A percentile compares a stretch with the other conserved stretches of the same genome.
phyloP scores from a whole-genome alignment of 148 eudicot genomes.

The Fagopyrum esculentum region DNA sequence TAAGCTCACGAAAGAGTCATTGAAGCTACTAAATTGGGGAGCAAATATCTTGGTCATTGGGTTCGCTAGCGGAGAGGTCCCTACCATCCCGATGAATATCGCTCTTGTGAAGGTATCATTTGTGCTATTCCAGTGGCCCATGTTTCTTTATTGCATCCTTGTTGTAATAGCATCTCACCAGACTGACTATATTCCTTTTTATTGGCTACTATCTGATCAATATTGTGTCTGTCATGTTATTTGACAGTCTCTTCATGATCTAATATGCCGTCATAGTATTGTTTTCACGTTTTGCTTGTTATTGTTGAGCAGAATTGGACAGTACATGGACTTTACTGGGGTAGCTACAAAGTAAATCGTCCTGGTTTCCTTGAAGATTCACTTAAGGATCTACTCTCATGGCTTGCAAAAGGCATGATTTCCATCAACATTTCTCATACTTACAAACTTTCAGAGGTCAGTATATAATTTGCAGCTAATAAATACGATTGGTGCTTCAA shows the following conservation, averaged over 20 bases:
- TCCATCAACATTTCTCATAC: conserved; percentile 65
- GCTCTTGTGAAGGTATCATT: conserved; percentile 82
- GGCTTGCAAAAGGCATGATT: conserved; percentile 63
- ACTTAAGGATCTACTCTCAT: conserved; percentile 67
- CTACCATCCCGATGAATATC: conserved; percentile 85
- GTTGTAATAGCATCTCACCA: neutral
- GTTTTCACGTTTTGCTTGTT: neutral
- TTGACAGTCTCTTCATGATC: neutral
- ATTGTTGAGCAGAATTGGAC: conserved; percentile 80
- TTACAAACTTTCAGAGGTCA: conserved; percentile 61
- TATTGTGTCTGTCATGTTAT: no score
- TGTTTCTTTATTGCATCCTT: neutral
- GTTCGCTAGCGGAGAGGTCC: conserved; percentile 96
- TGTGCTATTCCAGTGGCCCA: neutral
- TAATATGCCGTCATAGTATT: neutral
- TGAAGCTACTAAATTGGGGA: conserved; percentile 90
- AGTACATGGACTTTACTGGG: conserved; percentile 95
- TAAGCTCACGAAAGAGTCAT: conserved; percentile 68
- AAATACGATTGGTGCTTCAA: neutral
- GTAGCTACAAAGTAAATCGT: conserved; percentile 62
- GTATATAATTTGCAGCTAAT: conserved; percentile 13
- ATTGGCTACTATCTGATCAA: neutral
- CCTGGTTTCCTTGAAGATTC: conserved; percentile 67
- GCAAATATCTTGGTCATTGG: conserved; percentile 91
- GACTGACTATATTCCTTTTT: neutral